Base-by-base conservation (phyloP, 495 filamentous ascomycete species). In the Lophiotrema nucula region DNA sequence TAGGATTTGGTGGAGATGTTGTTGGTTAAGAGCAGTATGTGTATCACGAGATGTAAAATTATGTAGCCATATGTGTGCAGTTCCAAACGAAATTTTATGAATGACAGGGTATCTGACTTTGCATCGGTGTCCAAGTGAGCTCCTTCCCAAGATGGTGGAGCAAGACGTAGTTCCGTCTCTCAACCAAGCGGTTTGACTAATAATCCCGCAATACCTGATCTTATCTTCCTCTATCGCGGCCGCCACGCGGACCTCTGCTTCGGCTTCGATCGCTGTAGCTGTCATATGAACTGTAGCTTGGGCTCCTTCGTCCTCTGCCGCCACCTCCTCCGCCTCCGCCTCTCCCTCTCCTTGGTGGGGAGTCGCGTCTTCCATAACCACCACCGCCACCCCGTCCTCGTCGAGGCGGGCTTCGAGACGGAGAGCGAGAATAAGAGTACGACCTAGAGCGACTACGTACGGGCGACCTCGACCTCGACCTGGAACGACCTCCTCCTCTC, bases 1-100 rank as follows among this genome's bases (percentile, higher is more conserved):
- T 97, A 61, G 93, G 93, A 21, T 97, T 98, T 79, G 93, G 92
- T 0, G 92, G 92, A 15, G 80, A 82, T 68, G 79, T 95, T 53
- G 60, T n/a, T n/a, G n/a, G n/a, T n/a, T n/a, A n/a, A n/a, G n/a
- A n/a, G n/a, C n/a, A n/a, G n/a, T n/a, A n/a, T n/a, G n/a, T n/a
- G n/a, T n/a, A n/a, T n/a, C n/a, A n/a, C n/a, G n/a, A n/a, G n/a
- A n/a, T n/a, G n/a, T n/a, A n/a, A n/a, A n/a, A n/a, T n/a, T n/a
- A n/a, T n/a, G n/a, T n/a, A n/a, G n/a, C n/a, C n/a, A n/a, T n/a
- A n/a, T n/a, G n/a, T n/a, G n/a, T n/a, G n/a, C n/a, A n/a, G n/a
- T n/a, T n/a, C n/a, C n/a, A n/a, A n/a, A n/a, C n/a, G n/a, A n/a
- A n/a, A n/a, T n/a, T n/a, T n/a, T n/a, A n/a, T n/a, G n/a, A n/a